Evolutionary conservation across 352 stramenopile genomes (phyloP).

Genomic region (Aphanomyces euteiches): DNA sequence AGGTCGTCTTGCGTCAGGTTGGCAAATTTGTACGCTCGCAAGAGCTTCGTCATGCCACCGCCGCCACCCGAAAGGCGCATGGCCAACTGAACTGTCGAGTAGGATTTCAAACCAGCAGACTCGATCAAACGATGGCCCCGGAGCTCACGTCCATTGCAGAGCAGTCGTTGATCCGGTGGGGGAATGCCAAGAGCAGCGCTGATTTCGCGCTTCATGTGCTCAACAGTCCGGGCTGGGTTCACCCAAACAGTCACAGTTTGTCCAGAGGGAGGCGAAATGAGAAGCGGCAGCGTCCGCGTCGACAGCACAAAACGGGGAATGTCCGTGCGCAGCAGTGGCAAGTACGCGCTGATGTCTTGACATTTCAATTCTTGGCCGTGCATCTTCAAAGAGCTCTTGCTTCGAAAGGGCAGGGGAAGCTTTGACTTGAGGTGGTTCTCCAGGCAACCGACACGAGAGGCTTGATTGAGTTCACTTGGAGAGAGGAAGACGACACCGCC

Average conservation of each 20-base stretch:
- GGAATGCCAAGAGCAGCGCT: not conserved
- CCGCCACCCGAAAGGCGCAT: constrained; percentile 7
- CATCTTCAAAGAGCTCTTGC: not conserved
- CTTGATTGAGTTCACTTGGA: not conserved
- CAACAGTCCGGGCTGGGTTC: not conserved
- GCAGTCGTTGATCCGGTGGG: not conserved
- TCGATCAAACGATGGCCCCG: not conserved
- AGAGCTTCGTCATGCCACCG: not conserved
- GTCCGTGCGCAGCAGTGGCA: constrained; percentile 8
- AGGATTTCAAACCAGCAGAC: not conserved
- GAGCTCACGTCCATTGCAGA: not conserved
- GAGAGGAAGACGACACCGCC: constrained; percentile 1
- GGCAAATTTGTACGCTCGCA: constrained; percentile 2
- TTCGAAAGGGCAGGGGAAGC: not conserved
- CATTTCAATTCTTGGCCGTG: not conserved
- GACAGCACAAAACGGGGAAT: constrained; percentile 10
- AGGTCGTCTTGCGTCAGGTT: constrained; percentile 4
- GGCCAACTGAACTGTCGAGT: constrained; percentile 2
- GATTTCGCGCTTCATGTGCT: not conserved
- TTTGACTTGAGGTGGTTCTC: not conserved
- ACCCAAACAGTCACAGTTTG: not conserved
- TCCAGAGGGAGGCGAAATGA: not conserved
- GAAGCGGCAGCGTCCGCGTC: not conserved
- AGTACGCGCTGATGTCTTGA: not conserved
- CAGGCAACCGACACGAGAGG: not conserved